Evolutionary conservation across 192 early-diverging fungal genomes (phyloP).

Genomic region (Chytriomyces sp.): DNA sequence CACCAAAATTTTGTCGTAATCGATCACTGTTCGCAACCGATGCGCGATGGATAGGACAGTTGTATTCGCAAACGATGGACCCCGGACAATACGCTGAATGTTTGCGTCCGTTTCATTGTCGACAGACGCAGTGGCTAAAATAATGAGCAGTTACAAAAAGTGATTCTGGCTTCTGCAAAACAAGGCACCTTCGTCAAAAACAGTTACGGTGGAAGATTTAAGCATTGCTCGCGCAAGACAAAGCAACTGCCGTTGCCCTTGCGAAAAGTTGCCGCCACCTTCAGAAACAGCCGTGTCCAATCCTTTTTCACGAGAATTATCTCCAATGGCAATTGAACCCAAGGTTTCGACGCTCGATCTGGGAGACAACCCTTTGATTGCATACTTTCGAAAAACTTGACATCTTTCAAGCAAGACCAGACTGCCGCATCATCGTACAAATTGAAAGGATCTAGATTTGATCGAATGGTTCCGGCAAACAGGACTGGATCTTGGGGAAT

Average conservation of each 20-base stretch:
- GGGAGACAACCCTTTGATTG: constrained; percentile 31
- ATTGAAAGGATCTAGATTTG: constrained; percentile 77
- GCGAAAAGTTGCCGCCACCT: constrained; percentile 83
- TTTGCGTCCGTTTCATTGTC: constrained; percentile 64
- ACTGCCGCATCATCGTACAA: constrained; percentile 49
- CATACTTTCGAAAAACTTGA: constrained; percentile 63
- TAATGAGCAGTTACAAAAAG: constrained; percentile 63
- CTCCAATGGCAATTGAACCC: constrained; percentile 22
- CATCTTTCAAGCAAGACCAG: constrained; percentile 12
- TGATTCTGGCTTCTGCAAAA: neutral
- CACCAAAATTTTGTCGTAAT: constrained; percentile 72
- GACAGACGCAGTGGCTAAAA: constrained; percentile 87
- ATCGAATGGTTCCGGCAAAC: constrained; percentile 66
- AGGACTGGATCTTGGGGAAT: constrained; percentile 61
- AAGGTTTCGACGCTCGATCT: neutral
- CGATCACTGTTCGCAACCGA: constrained; percentile 6
- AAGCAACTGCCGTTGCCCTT: constrained; percentile 71
- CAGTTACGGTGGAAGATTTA: constrained; percentile 19
- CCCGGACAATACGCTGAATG: constrained; percentile 82
- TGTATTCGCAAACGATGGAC: constrained; percentile 63
- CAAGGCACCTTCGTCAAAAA: constrained; percentile 38
- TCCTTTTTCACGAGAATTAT: constrained; percentile 2
- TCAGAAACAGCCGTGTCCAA: constrained; percentile 75
- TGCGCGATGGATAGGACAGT: constrained; percentile 85
- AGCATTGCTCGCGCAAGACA: constrained; percentile 50